Conservation (phyloP, 306 rosid genomes). For the Sphenostylis stenocarpa region DNA sequence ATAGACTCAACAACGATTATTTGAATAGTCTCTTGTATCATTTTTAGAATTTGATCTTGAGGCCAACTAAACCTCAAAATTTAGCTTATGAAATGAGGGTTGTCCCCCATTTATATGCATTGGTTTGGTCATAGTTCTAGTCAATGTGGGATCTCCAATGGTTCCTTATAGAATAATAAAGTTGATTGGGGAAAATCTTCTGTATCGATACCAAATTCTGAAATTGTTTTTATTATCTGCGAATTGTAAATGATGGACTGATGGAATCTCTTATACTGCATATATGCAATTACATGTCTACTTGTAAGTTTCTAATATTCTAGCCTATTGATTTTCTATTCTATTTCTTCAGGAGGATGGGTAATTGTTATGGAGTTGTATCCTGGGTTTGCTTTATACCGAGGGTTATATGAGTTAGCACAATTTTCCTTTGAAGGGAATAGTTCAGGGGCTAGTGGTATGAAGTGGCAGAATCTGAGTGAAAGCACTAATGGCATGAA, state of each 20-base stretch:
- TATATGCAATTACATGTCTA: too few relatives aligned
- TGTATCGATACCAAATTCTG: background rate
- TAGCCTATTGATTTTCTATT: slow-evolving; percentile 20
- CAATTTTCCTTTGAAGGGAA: slow-evolving; percentile 43
- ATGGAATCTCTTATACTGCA: background rate
- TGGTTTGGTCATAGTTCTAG: background rate
- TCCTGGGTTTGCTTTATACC: slow-evolving; percentile 80
- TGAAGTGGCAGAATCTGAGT: slow-evolving; percentile 71
- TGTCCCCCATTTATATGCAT: background rate
- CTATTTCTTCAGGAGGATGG: slow-evolving; percentile 54
- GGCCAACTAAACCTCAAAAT: background rate
- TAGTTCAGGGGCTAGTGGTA: slow-evolving; percentile 51
- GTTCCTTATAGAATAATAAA: background rate
- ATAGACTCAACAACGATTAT: background rate
- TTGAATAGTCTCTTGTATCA: background rate
- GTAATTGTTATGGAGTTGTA: slow-evolving; percentile 62
- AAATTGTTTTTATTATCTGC: slow-evolving; percentile 4
- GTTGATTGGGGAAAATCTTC: background rate
- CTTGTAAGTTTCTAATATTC: slow-evolving; percentile 21
- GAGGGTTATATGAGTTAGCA: slow-evolving; percentile 74
- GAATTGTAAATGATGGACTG: slow-evolving; percentile 1
- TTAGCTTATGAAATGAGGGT: background rate
- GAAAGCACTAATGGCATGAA: slow-evolving; percentile 59
- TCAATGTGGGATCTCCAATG: background rate
- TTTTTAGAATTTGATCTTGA: background rate